Base-by-base conservation (phyloP, 1,284 basidiomycete species). In the Cutaneotrichosporon mucoides region DNA sequence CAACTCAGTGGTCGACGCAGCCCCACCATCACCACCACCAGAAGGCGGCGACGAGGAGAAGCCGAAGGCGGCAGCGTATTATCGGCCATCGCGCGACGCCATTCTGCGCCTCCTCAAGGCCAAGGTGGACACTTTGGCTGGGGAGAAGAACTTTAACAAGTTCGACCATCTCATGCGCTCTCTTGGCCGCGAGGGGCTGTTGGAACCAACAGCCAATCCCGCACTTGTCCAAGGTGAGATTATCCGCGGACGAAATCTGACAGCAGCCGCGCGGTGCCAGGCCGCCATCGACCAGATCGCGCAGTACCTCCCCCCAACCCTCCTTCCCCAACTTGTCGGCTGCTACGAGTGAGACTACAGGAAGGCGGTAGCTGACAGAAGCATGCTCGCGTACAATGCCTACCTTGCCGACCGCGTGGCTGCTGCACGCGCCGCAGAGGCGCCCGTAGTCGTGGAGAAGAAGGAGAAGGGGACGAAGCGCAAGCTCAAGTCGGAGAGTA, bases 111-210 rank as follows among this genome's bases (percentile, higher is more conserved):
- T 71, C 3, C 61, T 76, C 3, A 62, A 62, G 38, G 48, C 49
- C 40, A 76, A 76, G 44, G 66, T 72, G 7, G 69, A 67, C n/a
- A 57, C 64, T 46, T 60, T 76, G 33, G 65, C 69, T 0, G 16
- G 53, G 6, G 55, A 56, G n/a, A 55, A 64, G 7, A 62, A 67
- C 48, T 73, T 68, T 53, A 64, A 64, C 45, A 66, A 66, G 45
- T 76, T 76, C 46, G 75, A 76, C 60, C 73, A 75, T 53, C 64
- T 75, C 15, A 64, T 75, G 2, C 63, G 75, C 42, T 53, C 55
- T 5, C 59, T 75, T 4, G 68, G 63, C 0, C 56, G 67, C 33
- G 73, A 76, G 50, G 75, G 73, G 3, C 52, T 76, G 46, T 43
- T 70, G 11, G 66, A 55, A 1, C 15, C 42, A 8, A 59, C 54